A percentile compares a stretch with the other conserved stretches of the same genome.
These are phyloP conservation scores for Candolleomyces aberdarensis DNA, from an alignment of 768 basidiomycete species.

Conservation along the genomic window DNA sequence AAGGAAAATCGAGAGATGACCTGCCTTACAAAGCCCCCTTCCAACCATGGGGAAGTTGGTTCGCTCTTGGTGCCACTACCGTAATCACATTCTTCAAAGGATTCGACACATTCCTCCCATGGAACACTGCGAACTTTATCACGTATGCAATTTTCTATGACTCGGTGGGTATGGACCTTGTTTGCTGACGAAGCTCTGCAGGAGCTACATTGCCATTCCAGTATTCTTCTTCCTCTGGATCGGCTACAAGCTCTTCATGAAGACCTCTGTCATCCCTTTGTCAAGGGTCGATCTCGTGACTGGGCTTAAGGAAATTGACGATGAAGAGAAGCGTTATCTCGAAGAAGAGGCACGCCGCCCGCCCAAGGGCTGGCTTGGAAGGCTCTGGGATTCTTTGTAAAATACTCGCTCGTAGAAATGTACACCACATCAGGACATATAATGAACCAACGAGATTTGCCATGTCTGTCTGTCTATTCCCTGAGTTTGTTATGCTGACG, in stretches of 20 bases:
- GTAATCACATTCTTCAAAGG: conserved; percentile 61
- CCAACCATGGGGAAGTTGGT: conserved; percentile 59
- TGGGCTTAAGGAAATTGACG: conserved; percentile 57
- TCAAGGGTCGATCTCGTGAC: conserved; percentile 58
- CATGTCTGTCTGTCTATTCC: neutral
- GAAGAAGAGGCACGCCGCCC: conserved; percentile 31
- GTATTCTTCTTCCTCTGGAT: conserved; percentile 38
- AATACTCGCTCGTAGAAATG: neutral
- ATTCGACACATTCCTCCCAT: conserved; percentile 49
- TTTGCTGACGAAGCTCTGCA: conserved; percentile 16
- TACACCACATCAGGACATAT: neutral
- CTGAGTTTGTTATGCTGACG: neutral
- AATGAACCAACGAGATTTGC: neutral
- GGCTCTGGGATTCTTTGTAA: conserved; percentile 40
- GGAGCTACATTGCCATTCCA: conserved; percentile 43
- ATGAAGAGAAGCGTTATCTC: conserved; percentile 54
- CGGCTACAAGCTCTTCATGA: conserved; percentile 37
- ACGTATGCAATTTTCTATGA: conserved; percentile 39
- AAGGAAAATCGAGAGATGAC: conserved; percentile 38
- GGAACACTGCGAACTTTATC: conserved; percentile 54
- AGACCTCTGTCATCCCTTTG: conserved; percentile 36
- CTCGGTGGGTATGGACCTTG: neutral
- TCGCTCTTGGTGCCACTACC: conserved; percentile 49
- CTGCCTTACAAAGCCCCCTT: conserved; percentile 58
- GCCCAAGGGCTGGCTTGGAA: conserved; percentile 27